Base-by-base conservation (phyloP, 306 rosid species). In the Malus orientalis region DNA sequence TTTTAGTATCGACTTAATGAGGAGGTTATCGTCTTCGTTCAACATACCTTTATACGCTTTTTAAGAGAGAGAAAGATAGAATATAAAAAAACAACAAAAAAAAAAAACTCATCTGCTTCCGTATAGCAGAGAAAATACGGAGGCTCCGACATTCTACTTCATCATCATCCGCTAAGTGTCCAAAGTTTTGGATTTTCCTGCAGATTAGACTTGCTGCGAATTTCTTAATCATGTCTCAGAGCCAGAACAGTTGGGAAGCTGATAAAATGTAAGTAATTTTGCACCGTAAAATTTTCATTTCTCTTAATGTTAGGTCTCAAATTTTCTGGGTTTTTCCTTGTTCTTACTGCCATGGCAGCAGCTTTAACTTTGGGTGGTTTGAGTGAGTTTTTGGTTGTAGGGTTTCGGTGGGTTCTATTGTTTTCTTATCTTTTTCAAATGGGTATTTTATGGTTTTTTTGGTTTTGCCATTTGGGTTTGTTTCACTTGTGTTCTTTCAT, bases 211-310 rank as follows among this genome's bases (percentile, higher is more conserved):
- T 19, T 71, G 22, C 44, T 53, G 49, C 22, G 57, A 58, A 20
- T 64, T n/a, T 5, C 70, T 33, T 20, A 80, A 78, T 40, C 83
- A 92, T 89, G 95, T 78, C 95, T 65, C 81, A 81, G 76, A 36
- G 70, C 71, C 82, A 82, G 79, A 40, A 76, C 61, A 77, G 75
- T 71, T 81, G 85, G 89, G 93, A 91, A 78, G 89, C 90, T 44
- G 88, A 85, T 74, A 84, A 87, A 83, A 85, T 88, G 97, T 87
- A 57, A 62, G 84, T 36, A 4, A 33, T 13, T 45, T 4, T 68
- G n/a, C 49, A 59, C 67, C 30, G 4, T 15, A 29, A 57, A 9
- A 58, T 58, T 27, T 4, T 23, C 29, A 16, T 62, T 15, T 29
- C n/a, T 62, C 18, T 22, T 29, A 6, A 14, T 20, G 67, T 45